Evolutionary conservation across 371 early-diverging fungal genomes (phyloP), one percentile per base, ranked within the genome.

Genomic region (Gilbertella persicaria): DNA sequence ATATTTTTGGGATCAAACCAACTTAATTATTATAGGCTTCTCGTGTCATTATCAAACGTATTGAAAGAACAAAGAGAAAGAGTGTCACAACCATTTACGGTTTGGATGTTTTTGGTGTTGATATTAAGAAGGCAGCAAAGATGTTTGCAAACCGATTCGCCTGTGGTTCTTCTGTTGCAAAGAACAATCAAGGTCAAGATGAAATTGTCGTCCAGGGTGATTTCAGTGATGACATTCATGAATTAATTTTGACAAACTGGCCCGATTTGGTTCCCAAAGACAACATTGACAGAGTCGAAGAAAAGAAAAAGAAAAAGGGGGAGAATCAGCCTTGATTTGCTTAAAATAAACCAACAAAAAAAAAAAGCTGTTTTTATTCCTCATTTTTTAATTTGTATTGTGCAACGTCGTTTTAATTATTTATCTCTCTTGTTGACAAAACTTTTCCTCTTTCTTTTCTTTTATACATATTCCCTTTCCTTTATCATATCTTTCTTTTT

Each of bases 181-280:
- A 94, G 80, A 94, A 89, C 64, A 88, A 91, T 52, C 86, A 88
- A 61, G 93, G 94, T 47, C 73, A 73, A 30, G 94, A 97, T 54
- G 97, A 96, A 66, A 95, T 96, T 72, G 88, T 94, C 14, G 92
- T 97, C 14, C 95, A 95, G 62, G 97, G 96, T 30, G 94, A 93
- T 64, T 85, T 92, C 35, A 80, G 82, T 50, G 94, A 93, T 46
- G 94, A 94, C 44, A 69, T 97, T n/a, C 62, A 68, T 19, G 82
- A 84, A 16, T 60, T 84, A 51, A 87, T 87, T 41, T 63, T 83
- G 29, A 71, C 70, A 45, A 78, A 76, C 38, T 87, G 85, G 85
- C 70, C 82, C 14, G 58, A 73, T 36, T 61, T 83, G 85, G 79
- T 85, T 17, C 83, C 85, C 41, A 84, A 84, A 55, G 84, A 85